Evolutionary conservation across 345 rosid species (phyloP).

Genomic region (Boechera retrofracta): DNA sequence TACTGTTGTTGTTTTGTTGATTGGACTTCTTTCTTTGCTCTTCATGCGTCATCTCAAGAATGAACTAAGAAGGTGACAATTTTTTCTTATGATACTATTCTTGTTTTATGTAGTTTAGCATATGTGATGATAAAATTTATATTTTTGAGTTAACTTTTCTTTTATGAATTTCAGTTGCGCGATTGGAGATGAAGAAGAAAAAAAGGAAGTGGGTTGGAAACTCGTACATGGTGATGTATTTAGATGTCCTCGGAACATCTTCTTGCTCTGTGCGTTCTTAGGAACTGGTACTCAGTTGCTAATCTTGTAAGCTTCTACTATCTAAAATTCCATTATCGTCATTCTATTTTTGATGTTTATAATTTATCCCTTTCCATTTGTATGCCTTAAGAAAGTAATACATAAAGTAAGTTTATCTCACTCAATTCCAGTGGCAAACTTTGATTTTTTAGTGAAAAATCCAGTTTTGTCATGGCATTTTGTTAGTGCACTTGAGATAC

Average conservation of each 20-base stretch:
- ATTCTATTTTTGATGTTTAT: neutral
- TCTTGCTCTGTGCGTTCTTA: conserved; percentile 74
- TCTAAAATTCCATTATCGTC: conserved; percentile 2
- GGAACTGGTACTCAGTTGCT: conserved; percentile 82
- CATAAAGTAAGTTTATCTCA: conserved; percentile 10
- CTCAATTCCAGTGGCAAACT: neutral
- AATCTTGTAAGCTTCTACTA: conserved; percentile 61
- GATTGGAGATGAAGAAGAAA: conserved; percentile 74
- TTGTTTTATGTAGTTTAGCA: conserved; percentile 16
- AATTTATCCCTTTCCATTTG: neutral
- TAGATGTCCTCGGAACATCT: conserved; percentile 61
- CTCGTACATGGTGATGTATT: conserved; percentile 77
- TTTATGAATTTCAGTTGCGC: conserved; percentile 51
- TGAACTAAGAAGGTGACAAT: conserved; percentile 65
- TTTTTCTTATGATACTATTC: conserved; percentile 7
- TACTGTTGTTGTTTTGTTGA: conserved; percentile 55
- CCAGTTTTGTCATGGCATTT: neutral
- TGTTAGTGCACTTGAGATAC: neutral
- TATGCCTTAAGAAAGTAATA: neutral
- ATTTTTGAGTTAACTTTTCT: conserved; percentile 25
- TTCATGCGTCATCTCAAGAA: conserved; percentile 69
- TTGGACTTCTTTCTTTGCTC: conserved; percentile 63
- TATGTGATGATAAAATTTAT: conserved; percentile 4
- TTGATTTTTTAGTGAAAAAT: neutral
- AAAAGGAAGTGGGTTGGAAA: conserved; percentile 82